Evolutionary conservation across 768 basidiomycete genomes (phyloP).

Genomic region (Mrakia gelida): DNA sequence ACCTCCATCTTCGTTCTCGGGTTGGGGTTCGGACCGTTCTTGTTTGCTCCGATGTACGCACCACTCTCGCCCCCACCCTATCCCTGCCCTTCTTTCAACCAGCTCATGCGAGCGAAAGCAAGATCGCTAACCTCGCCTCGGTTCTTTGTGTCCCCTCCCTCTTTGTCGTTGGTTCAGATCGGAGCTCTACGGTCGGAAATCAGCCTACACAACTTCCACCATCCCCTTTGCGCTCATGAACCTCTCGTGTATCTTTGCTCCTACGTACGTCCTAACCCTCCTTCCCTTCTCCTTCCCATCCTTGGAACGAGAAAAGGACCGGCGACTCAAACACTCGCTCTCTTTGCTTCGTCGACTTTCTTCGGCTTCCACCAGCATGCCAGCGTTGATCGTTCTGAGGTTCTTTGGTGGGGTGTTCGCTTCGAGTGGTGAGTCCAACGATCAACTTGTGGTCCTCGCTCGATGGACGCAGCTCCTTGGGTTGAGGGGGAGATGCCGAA

Average conservation of each 20-base stretch:
- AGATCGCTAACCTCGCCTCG: neutral
- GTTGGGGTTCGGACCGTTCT: conserved; percentile 26
- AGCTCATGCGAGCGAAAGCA: neutral
- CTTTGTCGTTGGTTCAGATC: neutral
- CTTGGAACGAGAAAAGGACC: too few relatives aligned
- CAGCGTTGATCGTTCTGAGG: conserved; percentile 18
- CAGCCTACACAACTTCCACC: conserved; percentile 21
- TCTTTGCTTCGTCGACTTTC: neutral
- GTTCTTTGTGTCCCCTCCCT: too few relatives aligned
- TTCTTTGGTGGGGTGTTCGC: conserved; percentile 30
- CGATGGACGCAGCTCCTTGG: too few relatives aligned
- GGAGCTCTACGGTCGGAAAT: conserved; percentile 28
- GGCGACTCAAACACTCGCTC: neutral
- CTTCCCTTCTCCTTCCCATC: neutral
- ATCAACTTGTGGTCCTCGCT: too few relatives aligned
- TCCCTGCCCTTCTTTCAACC: too few relatives aligned
- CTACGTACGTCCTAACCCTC: neutral
- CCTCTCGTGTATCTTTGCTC: conserved; percentile 15
- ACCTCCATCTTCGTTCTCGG: conserved; percentile 21
- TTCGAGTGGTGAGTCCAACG: conserved; percentile 2
- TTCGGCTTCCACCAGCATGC: neutral
- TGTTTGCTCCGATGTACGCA: conserved; percentile 17
- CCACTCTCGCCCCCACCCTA: neutral
- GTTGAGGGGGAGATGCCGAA: neutral
- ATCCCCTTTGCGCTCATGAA: conserved; percentile 28